Evolutionary conservation across 1,284 basidiomycete genomes (phyloP).

Genomic region (Pseudozyma sp.): DNA sequence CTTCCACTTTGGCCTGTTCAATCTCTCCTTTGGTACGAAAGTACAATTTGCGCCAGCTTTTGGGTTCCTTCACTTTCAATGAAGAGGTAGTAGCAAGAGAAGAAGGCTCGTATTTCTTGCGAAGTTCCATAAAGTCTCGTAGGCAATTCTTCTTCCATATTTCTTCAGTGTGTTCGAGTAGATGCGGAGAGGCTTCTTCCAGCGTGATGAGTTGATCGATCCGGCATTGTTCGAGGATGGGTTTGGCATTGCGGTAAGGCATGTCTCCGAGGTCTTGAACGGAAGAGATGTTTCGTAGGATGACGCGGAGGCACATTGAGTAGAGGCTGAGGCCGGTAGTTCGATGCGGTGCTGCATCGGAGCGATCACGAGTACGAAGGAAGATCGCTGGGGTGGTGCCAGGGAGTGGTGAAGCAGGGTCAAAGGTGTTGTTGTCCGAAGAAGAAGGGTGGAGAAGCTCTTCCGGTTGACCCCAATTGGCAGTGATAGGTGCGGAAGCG

Average conservation of each 20-base stretch:
- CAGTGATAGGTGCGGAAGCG: conserved; percentile 8
- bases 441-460: conserved; percentile 8
- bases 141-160: conserved; percentile 63
- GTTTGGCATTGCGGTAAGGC: conserved; percentile 58
- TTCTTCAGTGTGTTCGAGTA: conserved; percentile 47
- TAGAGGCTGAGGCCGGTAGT: conserved; percentile 14
- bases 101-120: conserved; percentile 37
- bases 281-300: conserved; percentile 54
- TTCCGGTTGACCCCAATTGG: conserved; percentile 46
- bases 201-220: conserved; percentile 60
- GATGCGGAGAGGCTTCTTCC: conserved; percentile 60
- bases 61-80: conserved; percentile 17
- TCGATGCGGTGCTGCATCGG: neutral
- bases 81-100: neutral
- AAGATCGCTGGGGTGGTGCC: conserved; percentile 16
- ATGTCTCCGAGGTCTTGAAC: conserved; percentile 64
- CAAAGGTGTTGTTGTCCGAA: conserved; percentile 13
- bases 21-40: conserved; percentile 50
- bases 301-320: conserved; percentile 50
- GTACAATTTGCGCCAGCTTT: conserved; percentile 56
- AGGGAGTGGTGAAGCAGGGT: conserved; percentile 29
- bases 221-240: conserved; percentile 59
- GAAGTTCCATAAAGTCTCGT: conserved; percentile 59
- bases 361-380: neutral
- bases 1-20: conserved; percentile 52